Evolutionary conservation across 1,284 basidiomycete species (phyloP), one percentile per base, ranked within the genome.

Genomic region (Heliocybe sulcata): DNA sequence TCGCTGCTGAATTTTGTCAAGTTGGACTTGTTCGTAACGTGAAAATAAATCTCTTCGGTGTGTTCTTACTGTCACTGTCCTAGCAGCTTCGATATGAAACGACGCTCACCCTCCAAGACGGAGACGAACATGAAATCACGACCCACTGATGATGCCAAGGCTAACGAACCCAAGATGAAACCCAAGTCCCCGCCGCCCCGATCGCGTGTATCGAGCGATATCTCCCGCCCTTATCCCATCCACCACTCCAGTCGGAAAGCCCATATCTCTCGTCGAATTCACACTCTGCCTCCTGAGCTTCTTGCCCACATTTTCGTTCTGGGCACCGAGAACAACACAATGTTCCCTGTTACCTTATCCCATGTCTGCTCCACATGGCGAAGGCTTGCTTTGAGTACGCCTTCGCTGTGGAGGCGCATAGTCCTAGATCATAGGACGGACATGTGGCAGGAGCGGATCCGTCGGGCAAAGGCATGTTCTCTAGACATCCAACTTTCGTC

Each of bases 291-390:
- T 6, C 69, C 72, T 31, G 85, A 88, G 64, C 65, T 88, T 26
- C 73, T 88, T 38, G 72, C 79, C 35, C 75, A 78, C 58, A 76
- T 87, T 51, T 86, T 88, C 61, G 63, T 77, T 29, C 68, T 83
- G 16, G 85, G 80, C n/a, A 72, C 81, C 16, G 68, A 80, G 56
- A 73, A 77, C 52, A 77, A 83, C 61, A 62, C 66, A 54, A 76
- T 77, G 71, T 73, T 85, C 45, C 80, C 84, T 20, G 59, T 87
- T 56, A 67, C 69, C 47, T 70, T 84, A 51, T 85, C 85, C 14
- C 85, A 86, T 60, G 81, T 85, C 57, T 87, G 84, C 64, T 70
- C 74, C 51, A 65, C 69, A 45, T 88, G 85, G 85, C 73, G 85
- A 51, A 65, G 72, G 35, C 70, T 83, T 26, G 75, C 79, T n/a